phyloP scores from a whole-genome alignment of 2,329 filamentous ascomycete species.

The Aspergillus fumigatiaffinis region DNA sequence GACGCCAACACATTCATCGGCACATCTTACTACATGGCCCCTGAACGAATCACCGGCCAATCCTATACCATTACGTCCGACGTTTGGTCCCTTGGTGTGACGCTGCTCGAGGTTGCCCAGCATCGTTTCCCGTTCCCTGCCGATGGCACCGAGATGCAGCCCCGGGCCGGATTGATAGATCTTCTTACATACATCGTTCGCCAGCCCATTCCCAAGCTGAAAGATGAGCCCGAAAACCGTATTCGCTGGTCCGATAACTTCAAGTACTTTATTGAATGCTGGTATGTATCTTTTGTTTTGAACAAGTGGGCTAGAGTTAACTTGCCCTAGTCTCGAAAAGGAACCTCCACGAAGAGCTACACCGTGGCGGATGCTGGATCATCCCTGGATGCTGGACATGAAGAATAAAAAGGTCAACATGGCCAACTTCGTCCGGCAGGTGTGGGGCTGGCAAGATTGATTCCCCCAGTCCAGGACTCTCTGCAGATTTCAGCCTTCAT shows the following conservation, averaged over 20 bases:
- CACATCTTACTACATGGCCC: conserved; percentile 99
- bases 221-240: conserved; percentile 84
- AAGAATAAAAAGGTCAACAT: conserved; percentile 95
- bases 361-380: conserved; percentile 98
- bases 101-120: conserved; percentile 96
- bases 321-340: conserved; percentile 74
- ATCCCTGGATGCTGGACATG: conserved; percentile 99
- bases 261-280: conserved; percentile 99
- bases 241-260: conserved; percentile 97
- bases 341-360: conserved; percentile 80
- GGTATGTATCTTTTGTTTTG: conserved; percentile 52
- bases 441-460: conserved; percentile 91
- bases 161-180: conserved; percentile 87
- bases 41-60: conserved; percentile 94
- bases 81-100: conserved; percentile 96
- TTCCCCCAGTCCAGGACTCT: background rate
- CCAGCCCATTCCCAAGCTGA: conserved; percentile 90
- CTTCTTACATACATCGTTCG: conserved; percentile 95
- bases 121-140: conserved; percentile 98
- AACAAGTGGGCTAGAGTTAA: conserved; percentile 5
- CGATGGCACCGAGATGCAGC: conserved; percentile 93
- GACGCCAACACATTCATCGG: conserved; percentile 99
- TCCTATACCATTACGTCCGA: conserved; percentile 98
- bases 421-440: conserved; percentile 85
- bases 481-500: conserved; percentile 9